These are phyloP conservation scores for Verticillium longisporum DNA, from an alignment of 2,329 filamentous ascomycete species.

Conservation along the genomic window DNA sequence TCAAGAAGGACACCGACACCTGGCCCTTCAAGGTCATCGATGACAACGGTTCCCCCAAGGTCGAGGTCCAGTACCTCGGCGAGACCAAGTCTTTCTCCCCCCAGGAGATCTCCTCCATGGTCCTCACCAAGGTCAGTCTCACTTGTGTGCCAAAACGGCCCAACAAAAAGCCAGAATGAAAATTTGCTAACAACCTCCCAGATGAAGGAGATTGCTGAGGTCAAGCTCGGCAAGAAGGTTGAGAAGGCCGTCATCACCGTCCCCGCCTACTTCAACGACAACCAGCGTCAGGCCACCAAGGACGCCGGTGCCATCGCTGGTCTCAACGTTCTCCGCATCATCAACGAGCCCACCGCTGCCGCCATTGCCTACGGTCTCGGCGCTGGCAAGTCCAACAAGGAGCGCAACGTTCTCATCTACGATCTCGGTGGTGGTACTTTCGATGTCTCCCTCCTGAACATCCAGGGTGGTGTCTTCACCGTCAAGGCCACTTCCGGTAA, in stretches of 20 bases:
- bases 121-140: constrained; percentile 78
- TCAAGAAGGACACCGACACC: constrained; percentile 98
- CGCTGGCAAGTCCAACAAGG: constrained; percentile 90
- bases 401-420: constrained; percentile 99
- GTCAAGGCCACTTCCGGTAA: constrained; percentile 98
- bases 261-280: constrained; percentile 99
- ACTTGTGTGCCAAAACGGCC: not conserved
- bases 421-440: constrained; percentile 99
- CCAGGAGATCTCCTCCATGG: constrained; percentile 99
- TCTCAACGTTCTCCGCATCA: constrained; percentile 98
- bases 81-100: constrained; percentile 95
- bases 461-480: constrained; percentile 98
- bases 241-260: constrained; percentile 99
- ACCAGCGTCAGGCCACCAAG: constrained; percentile 99
- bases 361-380: constrained; percentile 98
- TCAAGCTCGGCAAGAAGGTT: constrained; percentile 97
- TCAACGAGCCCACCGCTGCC: constrained; percentile 98
- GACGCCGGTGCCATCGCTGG: constrained; percentile 96
- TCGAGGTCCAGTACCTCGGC: constrained; percentile 92
- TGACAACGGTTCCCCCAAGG: constrained; percentile 78
- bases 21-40: constrained; percentile 99
- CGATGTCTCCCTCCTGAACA: constrained; percentile 98
- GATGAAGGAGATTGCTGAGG: constrained; percentile 99
- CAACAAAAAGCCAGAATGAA: not conserved
- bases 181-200: constrained; percentile 27